Evolutionary conservation across 768 basidiomycete species (phyloP), one percentile per base, ranked within the genome.

Genomic region (Mycena vulgaris): DNA sequence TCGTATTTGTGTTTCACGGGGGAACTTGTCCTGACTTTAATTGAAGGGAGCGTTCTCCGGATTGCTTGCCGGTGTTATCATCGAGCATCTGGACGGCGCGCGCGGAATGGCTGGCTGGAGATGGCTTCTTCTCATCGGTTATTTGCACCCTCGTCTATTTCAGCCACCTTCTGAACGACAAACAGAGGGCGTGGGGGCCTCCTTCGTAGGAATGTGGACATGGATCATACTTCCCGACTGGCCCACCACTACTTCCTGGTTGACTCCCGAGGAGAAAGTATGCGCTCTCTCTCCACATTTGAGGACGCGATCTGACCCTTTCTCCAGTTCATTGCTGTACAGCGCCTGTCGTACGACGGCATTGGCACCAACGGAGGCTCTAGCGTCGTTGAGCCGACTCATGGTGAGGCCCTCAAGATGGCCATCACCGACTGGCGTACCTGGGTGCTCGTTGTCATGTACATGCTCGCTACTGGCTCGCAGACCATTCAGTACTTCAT

Each of bases 91-190:
- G 57, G 56, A 66, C 17, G 71, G 71, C 14, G 61, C 66, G 21
- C 52, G 63, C 10, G 78, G 78, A 2, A 55, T 77, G 11, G 61
- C 69, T 30, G 78, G 77, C 9, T 79, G 78, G 78, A 69, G 63
- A 21, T 79, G 77, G 76, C 73, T 78, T 30, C 76, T 78, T 64
- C 78, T 80, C 63, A 68, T 80, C 25, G 49, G 49, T 51, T 51
- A 25, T 5, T 51, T 10, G 6, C 17, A 5, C 25, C 11, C 49
- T n/a, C n/a, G n/a, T n/a, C n/a, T n/a, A n/a, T n/a, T n/a, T n/a
- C 16, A 8, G 14, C 19, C 7, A 8, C 5, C 5, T 42, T 42
- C 40, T 42, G 19, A 42, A 10, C 5, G 9, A 21, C n/a, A 6
- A 31, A 30, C 28, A 14, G 79, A 80, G 62, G 79, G 79, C 23